phyloP scores from a whole-genome alignment of 1,284 basidiomycete genomes.

The Golubevia pallescens region DNA sequence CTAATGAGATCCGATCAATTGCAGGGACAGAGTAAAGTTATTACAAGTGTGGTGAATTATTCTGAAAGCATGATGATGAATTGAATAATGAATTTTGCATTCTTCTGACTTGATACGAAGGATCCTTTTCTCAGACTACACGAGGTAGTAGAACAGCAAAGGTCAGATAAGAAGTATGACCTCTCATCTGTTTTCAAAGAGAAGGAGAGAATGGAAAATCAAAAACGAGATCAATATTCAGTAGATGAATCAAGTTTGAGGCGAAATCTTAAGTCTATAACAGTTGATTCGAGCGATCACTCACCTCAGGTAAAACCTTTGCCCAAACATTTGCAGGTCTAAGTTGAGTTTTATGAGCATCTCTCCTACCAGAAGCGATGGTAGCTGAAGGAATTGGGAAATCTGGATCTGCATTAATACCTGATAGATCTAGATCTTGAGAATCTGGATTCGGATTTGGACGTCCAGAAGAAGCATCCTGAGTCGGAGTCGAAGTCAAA shows the following conservation, averaged over 20 bases:
- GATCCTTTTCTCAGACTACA: background rate
- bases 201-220: too few species aligned
- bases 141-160: slow-evolving; percentile 56
- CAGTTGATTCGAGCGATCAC: too few species aligned
- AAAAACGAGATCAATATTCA: too few species aligned
- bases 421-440: slow-evolving; percentile 4
- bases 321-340: background rate
- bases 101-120: too few species aligned
- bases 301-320: background rate
- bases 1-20: too few species aligned
- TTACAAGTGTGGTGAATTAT: too few species aligned
- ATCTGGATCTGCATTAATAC: slow-evolving; percentile 1
- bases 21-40: too few species aligned
- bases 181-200: slow-evolving; percentile 41
- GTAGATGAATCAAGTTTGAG: too few species aligned
- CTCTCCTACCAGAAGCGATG: slow-evolving; percentile 15
- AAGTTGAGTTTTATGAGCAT: background rate
- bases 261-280: too few species aligned
- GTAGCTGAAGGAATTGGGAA: slow-evolving; percentile 21
- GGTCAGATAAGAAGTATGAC: slow-evolving; percentile 59
- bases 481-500: slow-evolving; percentile 1
- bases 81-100: too few species aligned
- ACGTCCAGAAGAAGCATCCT: slow-evolving; percentile 1
- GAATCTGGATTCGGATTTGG: slow-evolving; percentile 1
- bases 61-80: too few species aligned